phyloP scores from a whole-genome alignment of 345 rosid genomes.

The Ceriops zippeliana region DNA sequence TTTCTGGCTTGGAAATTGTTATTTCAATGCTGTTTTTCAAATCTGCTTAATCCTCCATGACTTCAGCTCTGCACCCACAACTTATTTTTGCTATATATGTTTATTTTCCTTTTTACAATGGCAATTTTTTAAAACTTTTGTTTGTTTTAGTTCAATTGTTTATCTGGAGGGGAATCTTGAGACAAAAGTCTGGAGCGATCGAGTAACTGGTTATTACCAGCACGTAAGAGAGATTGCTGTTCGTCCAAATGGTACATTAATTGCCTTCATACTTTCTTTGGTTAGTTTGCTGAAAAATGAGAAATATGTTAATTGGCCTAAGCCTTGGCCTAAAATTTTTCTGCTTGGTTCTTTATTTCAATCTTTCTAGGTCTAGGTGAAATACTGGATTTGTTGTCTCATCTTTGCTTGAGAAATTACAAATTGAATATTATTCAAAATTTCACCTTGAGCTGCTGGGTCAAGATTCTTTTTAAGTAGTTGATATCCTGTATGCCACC shows the following conservation, averaged over 20 bases:
- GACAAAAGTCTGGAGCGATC: conserved; percentile 76
- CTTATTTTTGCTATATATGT: neutral
- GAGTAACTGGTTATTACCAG: conserved; percentile 66
- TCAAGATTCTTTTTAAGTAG: no score
- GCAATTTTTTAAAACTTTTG: conserved; percentile 1
- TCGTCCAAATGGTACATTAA: conserved; percentile 61
- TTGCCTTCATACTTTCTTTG: neutral
- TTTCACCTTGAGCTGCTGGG: no score
- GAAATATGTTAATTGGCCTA: no score
- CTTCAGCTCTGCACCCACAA: no score
- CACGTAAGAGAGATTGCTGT: conserved; percentile 76
- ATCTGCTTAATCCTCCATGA: neutral
- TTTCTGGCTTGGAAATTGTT: neutral
- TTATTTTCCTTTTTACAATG: conserved; percentile 5
- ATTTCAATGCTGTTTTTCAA: neutral
- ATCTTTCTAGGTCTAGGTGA: no score
- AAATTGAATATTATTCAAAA: no score
- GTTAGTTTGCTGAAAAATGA: neutral
- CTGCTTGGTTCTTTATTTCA: no score
- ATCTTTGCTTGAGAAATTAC: no score
- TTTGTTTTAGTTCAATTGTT: conserved; percentile 42
- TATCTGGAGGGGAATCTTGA: conserved; percentile 90
- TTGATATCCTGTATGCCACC: no score
- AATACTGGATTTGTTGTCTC: no score
- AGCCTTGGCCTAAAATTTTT: no score